Base-by-base conservation (phyloP, 1,139 yeast species). In the Debaryomyces psychrophilus region DNA sequence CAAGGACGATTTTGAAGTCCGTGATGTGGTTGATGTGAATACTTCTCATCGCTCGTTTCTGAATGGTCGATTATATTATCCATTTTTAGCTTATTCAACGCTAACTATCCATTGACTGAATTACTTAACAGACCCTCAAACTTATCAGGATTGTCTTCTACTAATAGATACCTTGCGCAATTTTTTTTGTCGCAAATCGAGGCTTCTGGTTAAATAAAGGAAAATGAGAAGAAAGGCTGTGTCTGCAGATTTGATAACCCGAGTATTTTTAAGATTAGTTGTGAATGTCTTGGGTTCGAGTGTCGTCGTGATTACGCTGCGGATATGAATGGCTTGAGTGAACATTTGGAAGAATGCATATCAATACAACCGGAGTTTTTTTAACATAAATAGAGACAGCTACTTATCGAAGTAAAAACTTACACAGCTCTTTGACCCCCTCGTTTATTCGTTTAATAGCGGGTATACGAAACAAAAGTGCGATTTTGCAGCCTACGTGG, bases 1-100 rank as follows among this genome's bases (percentile, higher is more conserved):
- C 77, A 3, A 57, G 76, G 45, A 71, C 76, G 0, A 64, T 71
- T 6, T 51, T 73, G 31, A 56, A 59, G 15, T 51, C 69, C 31
- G 55, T 60, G 4, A 53, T 53, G 8, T 59, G 55, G 36, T 69
- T 14, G 60, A 59, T 37, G 53, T 55, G 18, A 49, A 52, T 4
- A 53, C 51, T 7, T 47, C 60, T 0, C 56, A 66, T 0, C 47
- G 56, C 17, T 56, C 71, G 1, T 67, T 60, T 45, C 56, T 57
- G 41, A 67, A 67, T 43, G 70, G 77, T 76, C 50, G 65, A 23
- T 48, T 64, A 31, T 64, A 60, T 44, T 70, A 58, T 48, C 71
- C 75, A 0, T 57, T 68, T 23, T 56, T 66, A 20, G 77, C 77
- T 2, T 69, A 61, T 45, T 58, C 71, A 36, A 60, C 58, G 20